Evolutionary conservation across 2,329 filamentous ascomycete species (phyloP).

Genomic region (Ophiostoma pallidulum): DNA sequence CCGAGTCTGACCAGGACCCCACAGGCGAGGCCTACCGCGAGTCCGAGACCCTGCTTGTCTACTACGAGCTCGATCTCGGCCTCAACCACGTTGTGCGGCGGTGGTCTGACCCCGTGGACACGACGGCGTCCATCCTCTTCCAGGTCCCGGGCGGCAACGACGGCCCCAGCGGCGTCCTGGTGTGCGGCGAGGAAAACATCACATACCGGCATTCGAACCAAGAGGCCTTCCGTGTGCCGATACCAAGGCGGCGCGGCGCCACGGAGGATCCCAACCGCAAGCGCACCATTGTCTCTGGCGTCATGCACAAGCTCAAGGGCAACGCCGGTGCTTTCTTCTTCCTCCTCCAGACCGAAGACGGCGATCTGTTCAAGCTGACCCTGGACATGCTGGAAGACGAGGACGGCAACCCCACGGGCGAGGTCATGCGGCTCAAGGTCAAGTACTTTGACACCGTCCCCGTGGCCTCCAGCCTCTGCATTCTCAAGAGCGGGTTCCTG

Average conservation of each 20-base stretch:
- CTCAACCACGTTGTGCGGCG: conserved; percentile 95
- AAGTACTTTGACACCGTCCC: conserved; percentile 98
- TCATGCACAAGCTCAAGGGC: conserved; percentile 93
- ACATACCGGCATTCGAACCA: conserved; percentile 97
- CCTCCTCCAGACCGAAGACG: conserved; percentile 88
- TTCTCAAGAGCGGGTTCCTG: conserved; percentile 90
- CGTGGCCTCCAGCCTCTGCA: conserved; percentile 75
- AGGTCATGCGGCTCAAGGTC: conserved; percentile 76
- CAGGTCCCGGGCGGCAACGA: conserved; percentile 91
- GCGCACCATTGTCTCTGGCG: conserved; percentile 74
- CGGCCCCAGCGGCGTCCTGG: conserved; percentile 87
- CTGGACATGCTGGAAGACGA: conserved; percentile 83
- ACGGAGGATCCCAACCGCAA: conserved; percentile 91
- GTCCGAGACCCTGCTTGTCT: conserved; percentile 83
- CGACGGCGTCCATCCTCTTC: conserved; percentile 81
- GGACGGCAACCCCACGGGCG: conserved; percentile 66
- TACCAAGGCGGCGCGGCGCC: conserved; percentile 75
- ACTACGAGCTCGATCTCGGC: conserved; percentile 94
- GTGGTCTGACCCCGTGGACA: conserved; percentile 90
- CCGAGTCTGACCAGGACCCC: conserved; percentile 82
- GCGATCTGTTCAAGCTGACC: conserved; percentile 95
- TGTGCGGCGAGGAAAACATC: conserved; percentile 89
- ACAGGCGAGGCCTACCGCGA: conserved; percentile 73
- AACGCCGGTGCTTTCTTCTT: conserved; percentile 88
- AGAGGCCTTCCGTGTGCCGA: conserved; percentile 76